phyloP scores from a whole-genome alignment of 1,284 basidiomycete genomes.

The Volvariella surrecta region DNA sequence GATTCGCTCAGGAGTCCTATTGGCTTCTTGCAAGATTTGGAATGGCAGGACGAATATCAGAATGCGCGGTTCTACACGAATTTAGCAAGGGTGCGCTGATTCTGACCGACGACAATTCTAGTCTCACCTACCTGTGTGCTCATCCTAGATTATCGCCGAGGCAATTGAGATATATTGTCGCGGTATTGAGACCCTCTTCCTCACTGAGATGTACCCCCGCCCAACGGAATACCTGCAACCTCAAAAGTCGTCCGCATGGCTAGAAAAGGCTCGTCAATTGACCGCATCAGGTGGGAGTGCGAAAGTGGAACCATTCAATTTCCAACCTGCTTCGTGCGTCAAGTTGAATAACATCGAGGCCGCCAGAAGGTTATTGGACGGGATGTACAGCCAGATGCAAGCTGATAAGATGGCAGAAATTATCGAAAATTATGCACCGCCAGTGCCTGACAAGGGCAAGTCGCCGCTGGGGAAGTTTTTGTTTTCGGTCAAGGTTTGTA shows the following conservation, averaged over 20 bases:
- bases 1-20: conserved; percentile 90
- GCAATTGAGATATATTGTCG: conserved; percentile 91
- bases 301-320: conserved; percentile 91
- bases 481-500: conserved; percentile 91
- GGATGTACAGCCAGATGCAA: conserved; percentile 88
- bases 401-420: conserved; percentile 82
- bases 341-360: conserved; percentile 98
- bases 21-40: conserved; percentile 79
- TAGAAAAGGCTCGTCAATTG: conserved; percentile 86
- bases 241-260: conserved; percentile 87
- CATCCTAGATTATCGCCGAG: conserved; percentile 88
- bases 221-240: conserved; percentile 67
- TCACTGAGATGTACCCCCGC: conserved; percentile 90
- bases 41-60: conserved; percentile 90
- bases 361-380: conserved; percentile 84
- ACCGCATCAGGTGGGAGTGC: conserved; percentile 69
- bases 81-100: conserved; percentile 60
- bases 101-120: background rate
- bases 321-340: conserved; percentile 89
- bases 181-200: conserved; percentile 83
- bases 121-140: conserved; percentile 1
- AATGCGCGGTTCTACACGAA: conserved; percentile 87
- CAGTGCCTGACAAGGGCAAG: conserved; percentile 57
- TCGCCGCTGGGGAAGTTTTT: conserved; percentile 51
- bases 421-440: conserved; percentile 49